phyloP scores from a whole-genome alignment of 768 basidiomycete species.

The Strobilomyces confusus region DNA sequence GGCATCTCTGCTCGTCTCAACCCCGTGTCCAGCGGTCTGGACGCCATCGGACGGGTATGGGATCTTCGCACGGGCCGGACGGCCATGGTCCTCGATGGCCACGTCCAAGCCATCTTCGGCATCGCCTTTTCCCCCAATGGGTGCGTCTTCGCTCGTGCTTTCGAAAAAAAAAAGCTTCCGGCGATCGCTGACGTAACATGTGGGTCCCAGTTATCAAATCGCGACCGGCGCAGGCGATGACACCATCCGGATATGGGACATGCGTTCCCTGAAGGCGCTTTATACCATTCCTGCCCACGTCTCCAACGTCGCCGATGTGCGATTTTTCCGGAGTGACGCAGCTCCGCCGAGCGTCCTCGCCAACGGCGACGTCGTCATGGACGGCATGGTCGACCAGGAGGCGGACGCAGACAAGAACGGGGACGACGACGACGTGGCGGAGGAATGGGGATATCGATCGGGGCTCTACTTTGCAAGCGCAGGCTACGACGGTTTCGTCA shows the following conservation, averaged over 20 bases:
- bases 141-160: conserved; percentile 42
- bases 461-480: conserved; percentile 91
- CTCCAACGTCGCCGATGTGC: conserved; percentile 91
- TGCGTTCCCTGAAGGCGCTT: conserved; percentile 86
- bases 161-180: neutral
- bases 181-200: conserved; percentile 9
- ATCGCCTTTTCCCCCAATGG: conserved; percentile 95
- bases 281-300: conserved; percentile 97
- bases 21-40: conserved; percentile 65
- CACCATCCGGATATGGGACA: conserved; percentile 98
- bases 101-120: conserved; percentile 87
- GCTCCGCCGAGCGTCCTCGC: conserved; percentile 38
- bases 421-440: conserved; percentile 30
- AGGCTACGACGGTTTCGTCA: conserved; percentile 94
- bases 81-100: conserved; percentile 97
- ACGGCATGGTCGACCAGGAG: conserved; percentile 32
- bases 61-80: conserved; percentile 93
- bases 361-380: conserved; percentile 49
- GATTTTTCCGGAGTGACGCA: conserved; percentile 80
- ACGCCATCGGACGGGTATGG: conserved; percentile 97
- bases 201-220: conserved; percentile 76
- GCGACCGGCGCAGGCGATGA: conserved; percentile 97
- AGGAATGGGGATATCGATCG: conserved; percentile 78
- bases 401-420: conserved; percentile 24
- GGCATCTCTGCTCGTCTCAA: neutral